Base-by-base conservation (phyloP, 495 filamentous ascomycete genomes). In the Lophiotrema nucula region DNA sequence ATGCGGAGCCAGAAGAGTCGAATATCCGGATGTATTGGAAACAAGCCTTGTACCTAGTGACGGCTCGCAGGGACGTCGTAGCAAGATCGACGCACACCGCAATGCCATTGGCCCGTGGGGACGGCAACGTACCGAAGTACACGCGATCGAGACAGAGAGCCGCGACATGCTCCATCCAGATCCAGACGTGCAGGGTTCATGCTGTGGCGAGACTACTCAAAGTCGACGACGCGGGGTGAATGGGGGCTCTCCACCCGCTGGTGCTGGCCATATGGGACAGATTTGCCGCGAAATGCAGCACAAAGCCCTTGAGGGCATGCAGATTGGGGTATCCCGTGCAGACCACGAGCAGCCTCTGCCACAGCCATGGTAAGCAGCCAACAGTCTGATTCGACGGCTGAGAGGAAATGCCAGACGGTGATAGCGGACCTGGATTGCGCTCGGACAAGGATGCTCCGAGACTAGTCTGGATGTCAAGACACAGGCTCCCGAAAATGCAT, bases 1-100 rank as follows among this genome's bases (percentile, higher is more conserved):
- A n/a, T 12, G 44, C 50, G 50, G 63, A 56, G 47, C 58, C 53
- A 58, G 52, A 57, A 42, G 8, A 26, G 13, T 52, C 25, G 51
- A 62, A 62, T 62, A 62, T 58, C 63, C 63, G 63, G 58, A 62
- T 48, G 62, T 65, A 65, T 60, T 56, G 47, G 56, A n/a, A 56
- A 49, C 51, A 56, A 61, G 51, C 56, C 56, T 53, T 61, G 57
- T 65, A 60, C 56, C 44, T 55, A 60, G 56, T 47, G 42, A 56
- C 51, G 62, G 47, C 25, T 52, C 26, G 39, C 51, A 52, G 46
- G 59, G n/a, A 57, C 27, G 60, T 53, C 53, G 42, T 37, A 54
- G 13, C 22, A 56, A 16, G 51, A 35, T 56, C 27, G 25, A 26
- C 47, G 18, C 18, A 8, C 31, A 8, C 31, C 15, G 31, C 22